Percentiles rank a stretch among this genome's conserved stretches.
phyloP scores from a whole-genome alignment of 2,329 filamentous ascomycete species.

The Aspergillus terreus region DNA sequence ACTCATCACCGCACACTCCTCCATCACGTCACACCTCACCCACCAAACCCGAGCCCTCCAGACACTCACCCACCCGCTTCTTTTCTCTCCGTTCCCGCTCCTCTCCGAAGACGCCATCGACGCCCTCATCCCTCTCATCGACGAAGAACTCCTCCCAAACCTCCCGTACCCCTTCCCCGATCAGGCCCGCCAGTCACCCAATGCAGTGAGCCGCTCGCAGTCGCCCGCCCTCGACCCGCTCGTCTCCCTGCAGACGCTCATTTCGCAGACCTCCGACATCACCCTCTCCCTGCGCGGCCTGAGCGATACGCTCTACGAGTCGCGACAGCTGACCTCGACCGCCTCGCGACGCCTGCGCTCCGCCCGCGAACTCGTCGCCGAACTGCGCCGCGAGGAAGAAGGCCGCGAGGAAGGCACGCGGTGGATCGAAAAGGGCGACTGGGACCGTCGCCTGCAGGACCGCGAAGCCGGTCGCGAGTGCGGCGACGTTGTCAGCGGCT shows the following conservation, averaged over 20 bases:
- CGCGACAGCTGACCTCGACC: conserved; percentile 77
- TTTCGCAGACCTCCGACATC: conserved; percentile 67
- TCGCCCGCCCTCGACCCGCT: conserved; percentile 45
- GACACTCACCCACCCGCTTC: conserved; percentile 55
- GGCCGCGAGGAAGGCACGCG: conserved; percentile 74
- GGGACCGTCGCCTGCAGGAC: conserved; percentile 70
- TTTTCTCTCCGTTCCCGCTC: conserved; percentile 54
- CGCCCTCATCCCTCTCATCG: conserved; percentile 54
- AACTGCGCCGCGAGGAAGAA: conserved; percentile 80
- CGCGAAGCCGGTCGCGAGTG: conserved; percentile 83
- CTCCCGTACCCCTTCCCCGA: conserved; percentile 48
- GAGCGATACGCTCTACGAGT: conserved; percentile 91
- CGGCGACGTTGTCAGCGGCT: conserved; percentile 82
- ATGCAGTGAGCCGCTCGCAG: conserved; percentile 29
- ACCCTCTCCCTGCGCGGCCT: conserved; percentile 79
- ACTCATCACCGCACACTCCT: conserved; percentile 56
- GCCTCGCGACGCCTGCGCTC: conserved; percentile 76
- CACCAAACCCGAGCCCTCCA: conserved; percentile 60
- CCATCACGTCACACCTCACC: conserved; percentile 56
- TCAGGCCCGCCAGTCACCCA: conserved; percentile 23
- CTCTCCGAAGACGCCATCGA: conserved; percentile 54
- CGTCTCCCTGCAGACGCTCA: conserved; percentile 64
- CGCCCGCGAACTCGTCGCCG: conserved; percentile 78
- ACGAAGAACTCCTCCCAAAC: conserved; percentile 48
- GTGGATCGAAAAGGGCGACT: conserved; percentile 78